Evolutionary conservation across 768 basidiomycete genomes (phyloP), one percentile per base, ranked within the genome.

Genomic region (Aureoboletus auriporus): DNA sequence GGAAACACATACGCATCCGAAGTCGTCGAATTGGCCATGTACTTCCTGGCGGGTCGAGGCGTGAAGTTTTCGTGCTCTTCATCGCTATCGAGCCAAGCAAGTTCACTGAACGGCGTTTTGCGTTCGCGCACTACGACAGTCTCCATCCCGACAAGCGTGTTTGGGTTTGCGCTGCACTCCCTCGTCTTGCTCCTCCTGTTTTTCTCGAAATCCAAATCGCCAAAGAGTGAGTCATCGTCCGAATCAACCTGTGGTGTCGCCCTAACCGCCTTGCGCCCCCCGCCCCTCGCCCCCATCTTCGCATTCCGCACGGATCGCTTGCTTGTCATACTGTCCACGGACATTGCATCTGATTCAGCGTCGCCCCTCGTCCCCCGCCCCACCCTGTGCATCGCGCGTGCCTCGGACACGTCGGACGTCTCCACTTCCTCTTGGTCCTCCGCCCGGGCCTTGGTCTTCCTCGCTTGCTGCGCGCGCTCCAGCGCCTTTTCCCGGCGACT

Each of bases 261-360:
- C 41, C 13, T 39, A 30, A 29, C n/a, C 8, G 3, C 8, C 42
- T 51, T 55, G 20, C 4, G 17, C 2, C 17, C 13, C 17, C 17
- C 26, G 8, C 3, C 23, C 3, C 26, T 50, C 29, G 2, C 8
- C 28, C 13, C 28, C 20, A 41, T 54, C 43, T 50, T 56, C 4
- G 38, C 12, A 10, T n/a, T 13, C 8, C 55, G 50, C 10, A 44
- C 23, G 6, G 56, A 40, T 17, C 51, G 53, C 20, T 20, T 52
- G 35, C 49, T 55, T 10, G 53, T 28, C 26, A 29, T 41, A 34
- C 56, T 52, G 39, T 63, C 65, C 52, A 68, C 58, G 23, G 65
- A 57, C 62, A 67, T 68, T 14, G 50, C 54, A 20, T 69, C 60
- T 29, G 65, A 60, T 26, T 59, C 67, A 4, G 52, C 40, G 16